A percentile compares a stretch with the other conserved stretches of the same genome.
phyloP scores from a whole-genome alignment of 768 basidiomycete species.

The Solioccasus polychromus region DNA sequence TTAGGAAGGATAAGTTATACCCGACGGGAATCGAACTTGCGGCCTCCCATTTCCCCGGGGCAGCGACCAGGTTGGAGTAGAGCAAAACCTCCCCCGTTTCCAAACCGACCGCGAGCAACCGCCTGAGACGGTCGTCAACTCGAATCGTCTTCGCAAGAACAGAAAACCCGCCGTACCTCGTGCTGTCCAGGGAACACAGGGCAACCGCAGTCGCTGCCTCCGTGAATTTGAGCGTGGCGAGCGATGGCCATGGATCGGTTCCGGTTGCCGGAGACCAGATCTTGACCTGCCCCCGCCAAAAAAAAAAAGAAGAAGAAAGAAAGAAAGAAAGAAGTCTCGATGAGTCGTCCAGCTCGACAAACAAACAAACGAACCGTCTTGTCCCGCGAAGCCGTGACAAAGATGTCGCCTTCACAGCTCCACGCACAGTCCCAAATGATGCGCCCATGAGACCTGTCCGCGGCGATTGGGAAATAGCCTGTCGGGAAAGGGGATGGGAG shows the following conservation, averaged over 20 bases:
- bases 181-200: slow-evolving; percentile 42
- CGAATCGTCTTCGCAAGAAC: not conserved
- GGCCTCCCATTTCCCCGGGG: slow-evolving; percentile 44
- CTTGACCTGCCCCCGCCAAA: slow-evolving; percentile 77
- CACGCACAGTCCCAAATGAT: slow-evolving; percentile 98
- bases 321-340: too few relatives aligned
- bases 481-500: not conserved
- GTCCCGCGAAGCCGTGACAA: slow-evolving; percentile 93
- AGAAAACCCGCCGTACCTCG: slow-evolving; percentile 38
- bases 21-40: slow-evolving; percentile 44
- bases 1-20: slow-evolving; percentile 39
- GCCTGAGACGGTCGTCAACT: slow-evolving; percentile 31
- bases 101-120: slow-evolving; percentile 75
- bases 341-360: too few relatives aligned
- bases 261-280: slow-evolving; percentile 58
- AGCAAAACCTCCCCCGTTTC: slow-evolving; percentile 78
- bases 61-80: slow-evolving; percentile 40
- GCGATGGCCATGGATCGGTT: slow-evolving; percentile 50
- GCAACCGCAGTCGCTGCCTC: slow-evolving; percentile 85
- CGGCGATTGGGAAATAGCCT: slow-evolving; percentile 63
- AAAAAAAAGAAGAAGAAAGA: too few relatives aligned
- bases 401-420: slow-evolving; percentile 70
- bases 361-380: slow-evolving; percentile 78
- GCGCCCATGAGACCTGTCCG: slow-evolving; percentile 82
- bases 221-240: slow-evolving; percentile 61